Base-by-base conservation (phyloP, 306 rosid genomes). In the Medicago lupulina region DNA sequence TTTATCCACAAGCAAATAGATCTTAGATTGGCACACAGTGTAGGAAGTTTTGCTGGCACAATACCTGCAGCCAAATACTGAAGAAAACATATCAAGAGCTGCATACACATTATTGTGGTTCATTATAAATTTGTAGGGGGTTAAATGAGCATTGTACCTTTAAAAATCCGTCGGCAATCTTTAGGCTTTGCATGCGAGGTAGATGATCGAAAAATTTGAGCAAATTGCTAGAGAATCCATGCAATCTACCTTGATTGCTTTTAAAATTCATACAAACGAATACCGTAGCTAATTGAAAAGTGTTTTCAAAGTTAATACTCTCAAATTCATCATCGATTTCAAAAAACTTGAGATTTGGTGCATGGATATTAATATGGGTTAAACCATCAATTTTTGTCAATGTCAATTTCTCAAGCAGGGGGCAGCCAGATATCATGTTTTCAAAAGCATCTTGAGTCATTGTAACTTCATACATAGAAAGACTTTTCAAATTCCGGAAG, bases 401-500 rank as follows among this genome's bases (percentile, higher is more conserved):
- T 50, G 78, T 82, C 66, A 89, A 74, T 18, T 31, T 4, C 4
- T 31, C 36, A 3, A 31, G 89, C 71, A 76, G 62, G 50, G 88
- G 91, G 76, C 93, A 87, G 68, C 75, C 62, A 14, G 81, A 61
- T 76, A 89, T 75, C 74, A 89, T 68, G 39, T 67, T 79, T 64
- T 83, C 85, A 38, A 86, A 83, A 77, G 40, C 88, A 83, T 51
- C 82, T 75, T 76, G 93, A 66, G 85, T 71, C 83, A 89, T 28
- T 71, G 89, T 86, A 72, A 89, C 86, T 74, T 77, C 75, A 74
- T 79, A 83, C 79, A 89, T 78, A 85, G 85, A 84, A 83, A 53
- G 58, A 53, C 0, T 53, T 53, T 53, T 53, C 11, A 53, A 53
- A 21, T 53, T 53, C 9, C 13, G 8, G 4, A 53, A 53, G 13